These are phyloP conservation scores for Entomophthora muscae DNA, from an alignment of 371 early-diverging fungal species.

Conservation along the genomic window DNA sequence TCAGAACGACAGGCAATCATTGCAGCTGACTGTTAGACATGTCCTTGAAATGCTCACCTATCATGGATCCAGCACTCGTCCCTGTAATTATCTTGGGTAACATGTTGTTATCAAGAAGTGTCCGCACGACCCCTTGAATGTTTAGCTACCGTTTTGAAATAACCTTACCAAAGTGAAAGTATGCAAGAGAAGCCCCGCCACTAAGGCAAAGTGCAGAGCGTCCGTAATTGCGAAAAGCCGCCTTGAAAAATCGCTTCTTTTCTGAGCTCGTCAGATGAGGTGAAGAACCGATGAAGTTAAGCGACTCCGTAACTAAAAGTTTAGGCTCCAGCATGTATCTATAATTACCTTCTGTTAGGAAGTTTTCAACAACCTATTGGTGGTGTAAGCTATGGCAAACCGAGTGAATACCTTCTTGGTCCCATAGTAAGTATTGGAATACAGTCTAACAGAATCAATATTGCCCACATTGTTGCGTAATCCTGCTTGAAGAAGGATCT, in stretches of 20 bases:
- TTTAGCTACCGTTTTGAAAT: slow-evolving; percentile 27
- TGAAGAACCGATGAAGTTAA: slow-evolving; percentile 37
- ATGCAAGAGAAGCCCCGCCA: slow-evolving; percentile 79
- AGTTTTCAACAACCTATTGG: slow-evolving; percentile 1
- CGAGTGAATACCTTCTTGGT: slow-evolving; percentile 34
- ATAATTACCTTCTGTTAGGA: not conserved
- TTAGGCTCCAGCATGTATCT: slow-evolving; percentile 12
- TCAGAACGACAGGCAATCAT: too few species aligned
- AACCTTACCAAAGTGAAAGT: slow-evolving; percentile 41
- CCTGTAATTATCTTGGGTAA: slow-evolving; percentile 77
- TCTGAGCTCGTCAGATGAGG: slow-evolving; percentile 40
- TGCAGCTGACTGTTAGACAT: slow-evolving; percentile 13
- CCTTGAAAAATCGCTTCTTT: slow-evolving; percentile 62
- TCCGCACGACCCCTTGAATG: too few species aligned
- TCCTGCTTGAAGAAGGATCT: slow-evolving; percentile 31
- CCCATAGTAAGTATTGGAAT: slow-evolving; percentile 55
- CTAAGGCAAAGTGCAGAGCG: slow-evolving; percentile 72
- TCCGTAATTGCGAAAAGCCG: slow-evolving; percentile 62
- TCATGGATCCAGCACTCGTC: too few species aligned
- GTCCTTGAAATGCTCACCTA: slow-evolving; percentile 49
- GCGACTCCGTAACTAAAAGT: slow-evolving; percentile 30
- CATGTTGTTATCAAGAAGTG: slow-evolving; percentile 49
- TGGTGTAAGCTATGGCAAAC: not conserved
- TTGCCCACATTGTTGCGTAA: too few species aligned
- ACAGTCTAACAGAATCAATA: slow-evolving; percentile 57